These are phyloP conservation scores for Phytophthora kernoviae DNA, from an alignment of 352 stramenopile species.

Conservation along the genomic window DNA sequence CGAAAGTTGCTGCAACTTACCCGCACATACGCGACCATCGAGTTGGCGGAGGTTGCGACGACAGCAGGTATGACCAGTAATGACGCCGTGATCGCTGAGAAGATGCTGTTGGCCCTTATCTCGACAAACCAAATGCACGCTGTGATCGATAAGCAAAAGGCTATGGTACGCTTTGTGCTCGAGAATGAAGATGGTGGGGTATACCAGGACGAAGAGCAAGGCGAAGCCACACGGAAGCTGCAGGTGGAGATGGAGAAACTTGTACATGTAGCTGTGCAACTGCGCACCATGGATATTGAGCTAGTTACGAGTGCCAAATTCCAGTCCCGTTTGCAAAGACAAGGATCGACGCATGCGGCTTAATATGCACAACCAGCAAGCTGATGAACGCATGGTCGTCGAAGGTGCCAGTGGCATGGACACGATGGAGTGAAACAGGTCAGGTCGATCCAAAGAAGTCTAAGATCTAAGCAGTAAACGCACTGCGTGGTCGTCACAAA, in stretches of 20 bases:
- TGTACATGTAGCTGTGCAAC: slow-evolving; percentile 63
- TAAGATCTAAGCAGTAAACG: no score
- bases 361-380: slow-evolving; percentile 49
- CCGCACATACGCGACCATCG: slow-evolving; percentile 82
- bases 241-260: slow-evolving; percentile 82
- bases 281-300: slow-evolving; percentile 82
- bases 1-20: slow-evolving; percentile 76
- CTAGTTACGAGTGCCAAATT: slow-evolving; percentile 84
- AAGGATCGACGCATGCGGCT: slow-evolving; percentile 70
- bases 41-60: slow-evolving; percentile 60
- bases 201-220: slow-evolving; percentile 40
- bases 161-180: slow-evolving; percentile 80
- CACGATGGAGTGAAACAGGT: slow-evolving; percentile 45
- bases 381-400: slow-evolving; percentile 45
- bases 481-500: not conserved
- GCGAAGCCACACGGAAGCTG: slow-evolving; percentile 53
- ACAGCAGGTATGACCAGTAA: slow-evolving; percentile 47
- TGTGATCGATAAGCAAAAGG: slow-evolving; percentile 78
- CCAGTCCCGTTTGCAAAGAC: slow-evolving; percentile 66
- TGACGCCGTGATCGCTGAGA: slow-evolving; percentile 49
- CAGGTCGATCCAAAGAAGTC: slow-evolving; percentile 4
- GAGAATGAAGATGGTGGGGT: slow-evolving; percentile 46
- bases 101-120: slow-evolving; percentile 67
- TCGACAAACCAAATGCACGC: slow-evolving; percentile 59
- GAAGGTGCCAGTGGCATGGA: slow-evolving; percentile 54